Percentiles rank a stretch among this genome's conserved stretches.
Evolutionary conservation across 371 early-diverging fungal species (phyloP).

Genomic region (Chytridium lagenaria): DNA sequence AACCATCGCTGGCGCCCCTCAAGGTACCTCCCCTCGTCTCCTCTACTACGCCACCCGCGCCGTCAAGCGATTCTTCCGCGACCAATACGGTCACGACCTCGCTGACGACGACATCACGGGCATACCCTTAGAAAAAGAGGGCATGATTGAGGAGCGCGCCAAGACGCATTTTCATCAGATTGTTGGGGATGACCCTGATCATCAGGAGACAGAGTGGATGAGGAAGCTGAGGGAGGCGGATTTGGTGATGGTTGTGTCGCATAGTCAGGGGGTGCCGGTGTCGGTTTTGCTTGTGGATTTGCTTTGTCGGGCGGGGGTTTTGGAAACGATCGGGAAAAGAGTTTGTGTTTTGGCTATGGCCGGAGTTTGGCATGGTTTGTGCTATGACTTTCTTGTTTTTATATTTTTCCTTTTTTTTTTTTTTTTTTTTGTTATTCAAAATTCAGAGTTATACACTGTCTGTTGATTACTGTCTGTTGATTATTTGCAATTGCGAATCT

Average conservation of each 20-base stretch:
- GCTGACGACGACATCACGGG: constrained; percentile 47
- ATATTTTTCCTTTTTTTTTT: not conserved
- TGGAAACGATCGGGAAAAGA: constrained; percentile 64
- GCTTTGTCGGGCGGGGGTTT: constrained; percentile 62
- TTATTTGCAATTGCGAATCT: too few species aligned
- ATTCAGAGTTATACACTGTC: too few species aligned
- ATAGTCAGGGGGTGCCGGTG: constrained; percentile 86
- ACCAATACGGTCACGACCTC: constrained; percentile 7
- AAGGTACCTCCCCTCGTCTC: constrained; percentile 79
- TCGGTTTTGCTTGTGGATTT: constrained; percentile 68
- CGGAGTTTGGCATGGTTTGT: constrained; percentile 73
- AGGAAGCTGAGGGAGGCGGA: constrained; percentile 57
- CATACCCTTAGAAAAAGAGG: constrained; percentile 80
- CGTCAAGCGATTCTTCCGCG: constrained; percentile 8
- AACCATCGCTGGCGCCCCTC: constrained; percentile 69
- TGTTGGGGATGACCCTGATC: not conserved
- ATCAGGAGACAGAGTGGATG: not conserved
- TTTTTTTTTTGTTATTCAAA: not conserved
- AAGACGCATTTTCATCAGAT: constrained; percentile 62
- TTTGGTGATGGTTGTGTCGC: constrained; percentile 76
- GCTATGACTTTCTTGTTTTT: not conserved
- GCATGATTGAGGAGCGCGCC: constrained; percentile 74
- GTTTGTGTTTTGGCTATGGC: constrained; percentile 82
- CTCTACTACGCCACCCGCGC: constrained; percentile 9
- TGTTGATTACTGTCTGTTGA: too few species aligned